Percentiles rank a stretch among this genome's conserved stretches.
Conservation (phyloP, 2,329 filamentous ascomycete genomes). For the Blastomyces parvus region DNA sequence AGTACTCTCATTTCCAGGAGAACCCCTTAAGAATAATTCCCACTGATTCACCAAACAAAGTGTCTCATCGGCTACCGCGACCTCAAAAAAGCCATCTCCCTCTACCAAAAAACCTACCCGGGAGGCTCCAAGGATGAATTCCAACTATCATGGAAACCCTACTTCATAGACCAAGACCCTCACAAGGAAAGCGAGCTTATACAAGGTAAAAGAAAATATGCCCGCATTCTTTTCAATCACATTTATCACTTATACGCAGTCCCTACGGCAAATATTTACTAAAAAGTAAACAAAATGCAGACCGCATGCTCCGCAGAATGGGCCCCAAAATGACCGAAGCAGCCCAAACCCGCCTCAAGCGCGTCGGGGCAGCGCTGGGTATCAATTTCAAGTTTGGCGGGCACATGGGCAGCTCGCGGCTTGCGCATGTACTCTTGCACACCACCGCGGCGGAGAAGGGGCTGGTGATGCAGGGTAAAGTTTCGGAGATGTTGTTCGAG, state of each 20-base stretch:
- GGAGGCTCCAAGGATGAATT: conserved; percentile 13
- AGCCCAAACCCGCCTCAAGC: conserved; percentile 16
- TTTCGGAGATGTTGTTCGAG: conserved; percentile 16
- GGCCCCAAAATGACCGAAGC: conserved; percentile 13
- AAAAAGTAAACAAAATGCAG: conserved; percentile 3
- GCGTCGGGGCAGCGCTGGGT: conserved; percentile 12
- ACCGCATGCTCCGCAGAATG: conserved; percentile 19
- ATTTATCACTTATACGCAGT: too few relatives aligned
- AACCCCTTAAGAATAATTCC: background rate
- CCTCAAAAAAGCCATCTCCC: conserved; percentile 13
- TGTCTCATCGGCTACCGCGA: conserved; percentile 16
- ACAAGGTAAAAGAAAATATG: conserved; percentile 8
- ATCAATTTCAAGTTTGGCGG: conserved; percentile 19
- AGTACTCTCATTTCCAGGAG: background rate
- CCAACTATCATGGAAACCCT: conserved; percentile 14
- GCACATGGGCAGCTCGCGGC: conserved; percentile 17
- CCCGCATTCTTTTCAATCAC: background rate
- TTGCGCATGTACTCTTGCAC: conserved; percentile 16
- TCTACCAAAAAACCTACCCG: conserved; percentile 17
- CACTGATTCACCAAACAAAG: conserved; percentile 2
- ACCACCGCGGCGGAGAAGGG: conserved; percentile 7
- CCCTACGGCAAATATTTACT: background rate
- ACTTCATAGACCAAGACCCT: conserved; percentile 14
- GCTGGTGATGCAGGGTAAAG: conserved; percentile 8
- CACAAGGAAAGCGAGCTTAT: conserved; percentile 14